Percentiles rank a stretch among this genome's conserved stretches.
These are phyloP conservation scores for Malassezia obtusa DNA, from an alignment of 1,284 basidiomycete species.

Conservation along the genomic window DNA sequence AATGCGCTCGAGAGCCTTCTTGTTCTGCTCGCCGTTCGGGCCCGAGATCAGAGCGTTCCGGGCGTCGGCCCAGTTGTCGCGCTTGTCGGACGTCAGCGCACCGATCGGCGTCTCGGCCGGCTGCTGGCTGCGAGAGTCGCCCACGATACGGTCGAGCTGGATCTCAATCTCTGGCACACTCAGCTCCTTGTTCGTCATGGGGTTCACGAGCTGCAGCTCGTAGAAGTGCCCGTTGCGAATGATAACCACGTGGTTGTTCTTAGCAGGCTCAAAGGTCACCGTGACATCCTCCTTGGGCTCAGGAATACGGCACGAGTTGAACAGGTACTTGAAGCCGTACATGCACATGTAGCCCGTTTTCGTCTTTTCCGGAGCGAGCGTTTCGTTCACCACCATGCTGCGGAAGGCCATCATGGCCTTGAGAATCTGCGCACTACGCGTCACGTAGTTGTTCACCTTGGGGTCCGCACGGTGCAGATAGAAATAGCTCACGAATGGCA, in stretches of 20 bases:
- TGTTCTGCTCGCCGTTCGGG: slow-evolving; percentile 56
- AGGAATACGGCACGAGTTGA: slow-evolving; percentile 83
- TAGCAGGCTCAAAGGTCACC: slow-evolving; percentile 64
- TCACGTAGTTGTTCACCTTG: slow-evolving; percentile 25
- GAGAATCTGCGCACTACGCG: slow-evolving; percentile 37
- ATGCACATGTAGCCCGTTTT: slow-evolving; percentile 76
- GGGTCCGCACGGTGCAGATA: slow-evolving; percentile 69
- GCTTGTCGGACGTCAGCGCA: slow-evolving; percentile 73
- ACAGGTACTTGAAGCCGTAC: slow-evolving; percentile 94
- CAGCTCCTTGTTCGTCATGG: slow-evolving; percentile 56
- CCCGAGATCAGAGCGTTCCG: slow-evolving; percentile 52
- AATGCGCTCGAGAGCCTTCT: slow-evolving; percentile 64
- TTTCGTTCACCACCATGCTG: slow-evolving; percentile 50
- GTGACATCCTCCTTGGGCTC: slow-evolving; percentile 73
- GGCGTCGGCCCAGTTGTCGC: slow-evolving; percentile 80
- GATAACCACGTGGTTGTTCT: slow-evolving; percentile 80
- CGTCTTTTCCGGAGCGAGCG: slow-evolving; percentile 80
- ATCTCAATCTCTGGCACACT: slow-evolving; percentile 66
- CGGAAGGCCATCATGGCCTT: slow-evolving; percentile 46
- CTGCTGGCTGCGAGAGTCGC: slow-evolving; percentile 58
- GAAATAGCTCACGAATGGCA: slow-evolving; percentile 91
- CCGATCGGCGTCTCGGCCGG: slow-evolving; percentile 60
- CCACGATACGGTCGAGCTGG: slow-evolving; percentile 72
- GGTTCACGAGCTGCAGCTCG: slow-evolving; percentile 57
- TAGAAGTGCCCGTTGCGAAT: slow-evolving; percentile 85